Evolutionary conservation across 2,329 filamentous ascomycete genomes (phyloP), one percentile per base, ranked within the genome.

Genomic region (Pseudogymnoascus verrucosus): DNA sequence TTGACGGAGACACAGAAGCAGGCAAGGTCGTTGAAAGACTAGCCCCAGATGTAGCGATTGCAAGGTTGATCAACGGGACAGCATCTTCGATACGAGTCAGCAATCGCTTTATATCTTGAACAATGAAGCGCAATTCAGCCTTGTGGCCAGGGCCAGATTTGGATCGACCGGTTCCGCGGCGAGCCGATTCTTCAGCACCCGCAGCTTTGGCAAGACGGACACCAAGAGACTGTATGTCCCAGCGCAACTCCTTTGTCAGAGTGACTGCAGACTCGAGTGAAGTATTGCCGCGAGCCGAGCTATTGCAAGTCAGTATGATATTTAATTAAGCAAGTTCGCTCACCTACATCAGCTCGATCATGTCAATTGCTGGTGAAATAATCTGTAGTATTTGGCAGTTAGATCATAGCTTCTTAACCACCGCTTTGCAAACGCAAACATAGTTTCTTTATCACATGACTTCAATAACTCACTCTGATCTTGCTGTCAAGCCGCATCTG

Each of bases 31-130:
- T 90, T 0, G 90, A 91, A 31, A 98, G 80, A 64, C 86, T 96
- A 63, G 93, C 92, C 0, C 95, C 95, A 1, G 93, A 97, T 0
- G 93, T 93, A 1, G 91, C 95, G 68, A 99, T 96, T 63, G 95
- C 95, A 28, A 99, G 81, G 70, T 95, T 96, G 73, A 99, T 89
- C 3, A 96, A 80, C 0, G 93, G 93, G 10, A 98, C 91, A 11
- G 93, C 90, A 74, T 95, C 89, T 74, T 98, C 93, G 66, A 99
- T 96, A 7, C 89, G 85, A 10, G 79, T 77, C 1, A 98, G 81
- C 2, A 99, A 77, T 11, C 78, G 80, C 71, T 87, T 90, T 71
- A 96, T 93, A 54, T 93, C 89, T 10, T 78, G 73, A 62, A 93
- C 85, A 67, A 98, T 89, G 40, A 78, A 76, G 62, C 84, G 81